Evolutionary conservation across 2,329 filamentous ascomycete genomes (phyloP).

Genomic region (Colletotrichum sp.): DNA sequence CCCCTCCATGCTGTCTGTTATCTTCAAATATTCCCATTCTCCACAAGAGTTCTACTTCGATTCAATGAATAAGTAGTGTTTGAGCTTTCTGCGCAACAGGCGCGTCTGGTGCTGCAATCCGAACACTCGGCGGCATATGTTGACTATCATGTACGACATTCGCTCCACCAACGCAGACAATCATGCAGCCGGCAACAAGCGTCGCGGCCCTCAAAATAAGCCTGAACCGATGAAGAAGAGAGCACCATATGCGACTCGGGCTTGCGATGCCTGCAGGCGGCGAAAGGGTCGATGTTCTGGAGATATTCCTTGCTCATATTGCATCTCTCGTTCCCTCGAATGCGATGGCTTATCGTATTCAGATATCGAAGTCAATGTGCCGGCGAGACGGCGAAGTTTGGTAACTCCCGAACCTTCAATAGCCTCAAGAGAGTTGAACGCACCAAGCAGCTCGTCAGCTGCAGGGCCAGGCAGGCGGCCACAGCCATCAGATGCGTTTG

Average conservation of each 20-base stretch:
- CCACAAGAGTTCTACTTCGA: neutral
- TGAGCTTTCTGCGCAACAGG: neutral
- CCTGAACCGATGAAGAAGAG: slow-evolving; percentile 6
- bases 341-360: slow-evolving; percentile 12
- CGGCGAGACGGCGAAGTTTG: neutral
- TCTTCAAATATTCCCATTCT: neutral
- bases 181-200: neutral
- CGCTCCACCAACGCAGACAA: neutral
- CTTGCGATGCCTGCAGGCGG: slow-evolving; percentile 26
- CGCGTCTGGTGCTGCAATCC: neutral
- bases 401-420: neutral
- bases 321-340: slow-evolving; percentile 9
- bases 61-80: neutral
- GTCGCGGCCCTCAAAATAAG: neutral
- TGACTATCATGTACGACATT: neutral
- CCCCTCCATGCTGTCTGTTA: neutral
- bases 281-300: slow-evolving; percentile 28
- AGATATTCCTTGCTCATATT: slow-evolving; percentile 23
- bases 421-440: neutral
- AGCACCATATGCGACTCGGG: slow-evolving; percentile 24
- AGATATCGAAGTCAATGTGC: neutral
- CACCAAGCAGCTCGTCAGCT: neutral
- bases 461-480: neutral
- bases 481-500: neutral
- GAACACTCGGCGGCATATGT: neutral